Conservation (phyloP, 2,329 filamentous ascomycete genomes). For the Sclerotinia minor region DNA sequence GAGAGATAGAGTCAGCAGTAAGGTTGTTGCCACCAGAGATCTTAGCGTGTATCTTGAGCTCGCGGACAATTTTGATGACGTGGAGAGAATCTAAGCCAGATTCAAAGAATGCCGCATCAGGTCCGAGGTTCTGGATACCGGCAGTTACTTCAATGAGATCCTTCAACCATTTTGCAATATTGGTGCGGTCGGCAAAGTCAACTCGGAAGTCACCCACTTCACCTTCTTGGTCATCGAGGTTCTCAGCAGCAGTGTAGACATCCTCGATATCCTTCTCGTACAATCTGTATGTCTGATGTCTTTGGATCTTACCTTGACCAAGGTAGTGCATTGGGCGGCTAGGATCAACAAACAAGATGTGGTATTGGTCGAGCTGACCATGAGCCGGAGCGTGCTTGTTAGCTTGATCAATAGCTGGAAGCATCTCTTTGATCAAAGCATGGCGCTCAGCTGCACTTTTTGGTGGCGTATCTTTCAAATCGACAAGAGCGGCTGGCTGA, state of each 20-base stretch:
- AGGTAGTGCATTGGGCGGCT: conserved; percentile 42
- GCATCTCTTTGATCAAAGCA: conserved; percentile 35
- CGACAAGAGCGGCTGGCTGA: conserved; percentile 28
- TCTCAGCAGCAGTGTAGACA: conserved; percentile 38
- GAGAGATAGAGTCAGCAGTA: conserved; percentile 22
- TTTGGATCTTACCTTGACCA: conserved; percentile 45
- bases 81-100: conserved; percentile 30
- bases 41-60: conserved; percentile 26
- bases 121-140: conserved; percentile 21
- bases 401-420: conserved; percentile 40
- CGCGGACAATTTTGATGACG: conserved; percentile 26
- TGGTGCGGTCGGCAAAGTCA: conserved; percentile 23
- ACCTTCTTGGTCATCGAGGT: conserved; percentile 27
- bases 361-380: conserved; percentile 37
- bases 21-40: conserved; percentile 21
- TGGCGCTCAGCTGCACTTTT: conserved; percentile 19
- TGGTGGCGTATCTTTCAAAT: conserved; percentile 21
- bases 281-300: conserved; percentile 37
- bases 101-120: conserved; percentile 26
- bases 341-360: conserved; percentile 40
- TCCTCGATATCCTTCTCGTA: conserved; percentile 42
- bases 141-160: conserved; percentile 23
- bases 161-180: conserved; percentile 25
- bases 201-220: conserved; percentile 20
- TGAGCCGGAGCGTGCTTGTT: conserved; percentile 40